These are phyloP conservation scores for Gossypium ekmanianum DNA, from an alignment of 345 rosid species.

Conservation along the genomic window DNA sequence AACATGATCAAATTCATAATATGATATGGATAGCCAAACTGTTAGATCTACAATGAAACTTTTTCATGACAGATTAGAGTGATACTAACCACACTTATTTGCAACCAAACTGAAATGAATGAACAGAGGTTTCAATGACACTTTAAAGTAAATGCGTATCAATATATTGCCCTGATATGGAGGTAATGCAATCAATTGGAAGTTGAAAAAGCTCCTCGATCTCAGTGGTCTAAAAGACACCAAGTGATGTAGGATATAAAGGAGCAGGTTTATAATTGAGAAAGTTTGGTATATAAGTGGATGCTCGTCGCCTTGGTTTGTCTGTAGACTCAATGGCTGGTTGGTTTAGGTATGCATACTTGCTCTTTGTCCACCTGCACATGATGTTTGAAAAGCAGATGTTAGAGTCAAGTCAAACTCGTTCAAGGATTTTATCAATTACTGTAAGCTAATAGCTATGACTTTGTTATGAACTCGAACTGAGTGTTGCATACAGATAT, in stretches of 20 bases:
- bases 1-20: no score
- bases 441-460: neutral
- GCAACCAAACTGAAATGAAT: neutral
- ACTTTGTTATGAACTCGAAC: no score
- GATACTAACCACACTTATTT: neutral
- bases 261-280: conserved; percentile 60
- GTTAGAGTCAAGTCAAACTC: neutral
- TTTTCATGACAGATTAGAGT: neutral
- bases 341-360: conserved; percentile 85
- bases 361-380: conserved; percentile 95
- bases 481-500: neutral
- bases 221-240: conserved; percentile 38
- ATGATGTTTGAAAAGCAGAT: neutral
- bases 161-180: neutral
- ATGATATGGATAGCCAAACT: neutral
- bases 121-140: neutral
- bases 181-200: neutral
- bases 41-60: neutral
- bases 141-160: neutral
- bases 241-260: conserved; percentile 54
- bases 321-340: conserved; percentile 57
- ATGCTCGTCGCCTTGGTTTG: conserved; percentile 40
- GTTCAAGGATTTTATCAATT: neutral
- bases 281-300: conserved; percentile 54
- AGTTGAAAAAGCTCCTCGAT: neutral